A percentile compares a stretch with the other conserved stretches of the same genome.
phyloP scores from a whole-genome alignment of 345 rosid genomes.

The Jatropha curcas region DNA sequence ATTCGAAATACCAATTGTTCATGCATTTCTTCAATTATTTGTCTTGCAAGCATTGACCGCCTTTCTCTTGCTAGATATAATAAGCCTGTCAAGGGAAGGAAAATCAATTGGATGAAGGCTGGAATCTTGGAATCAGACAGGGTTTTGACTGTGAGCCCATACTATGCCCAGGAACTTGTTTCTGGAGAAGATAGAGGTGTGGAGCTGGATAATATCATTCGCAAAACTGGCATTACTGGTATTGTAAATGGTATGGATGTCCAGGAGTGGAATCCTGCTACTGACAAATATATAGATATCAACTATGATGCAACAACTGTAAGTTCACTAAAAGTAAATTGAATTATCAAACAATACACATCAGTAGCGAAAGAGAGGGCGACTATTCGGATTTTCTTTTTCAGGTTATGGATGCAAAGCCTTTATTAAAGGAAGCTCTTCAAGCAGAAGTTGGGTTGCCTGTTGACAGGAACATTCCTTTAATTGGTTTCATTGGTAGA shows the following conservation, averaged over 20 bases:
- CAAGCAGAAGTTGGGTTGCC: constrained; percentile 92
- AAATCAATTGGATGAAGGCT: constrained; percentile 98
- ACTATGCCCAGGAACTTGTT: constrained; percentile 78
- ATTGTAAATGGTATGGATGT: constrained; percentile 92
- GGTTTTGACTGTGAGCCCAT: constrained; percentile 84
- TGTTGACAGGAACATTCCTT: constrained; percentile 73
- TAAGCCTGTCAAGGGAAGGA: constrained; percentile 81
- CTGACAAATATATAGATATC: constrained; percentile 68
- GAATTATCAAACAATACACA: neutral
- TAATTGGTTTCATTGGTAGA: constrained; percentile 95
- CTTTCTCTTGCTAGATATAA: constrained; percentile 38
- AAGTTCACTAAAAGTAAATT: constrained; percentile 30
- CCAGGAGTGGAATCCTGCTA: constrained; percentile 91
- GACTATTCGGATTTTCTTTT: neutral
- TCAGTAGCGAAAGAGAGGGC: neutral
- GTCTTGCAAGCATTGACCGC: constrained; percentile 3
- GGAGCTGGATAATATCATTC: constrained; percentile 62
- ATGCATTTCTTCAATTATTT: neutral
- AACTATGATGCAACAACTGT: constrained; percentile 74
- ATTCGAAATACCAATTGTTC: neutral
- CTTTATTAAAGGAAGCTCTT: constrained; percentile 83
- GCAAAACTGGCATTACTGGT: constrained; percentile 63
- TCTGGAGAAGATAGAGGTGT: constrained; percentile 80
- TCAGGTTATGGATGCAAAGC: constrained; percentile 82
- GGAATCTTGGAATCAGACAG: constrained; percentile 74